These are phyloP conservation scores for Diddensiella caesifluorescens DNA, from an alignment of 805 yeast genomes.

Conservation along the genomic window DNA sequence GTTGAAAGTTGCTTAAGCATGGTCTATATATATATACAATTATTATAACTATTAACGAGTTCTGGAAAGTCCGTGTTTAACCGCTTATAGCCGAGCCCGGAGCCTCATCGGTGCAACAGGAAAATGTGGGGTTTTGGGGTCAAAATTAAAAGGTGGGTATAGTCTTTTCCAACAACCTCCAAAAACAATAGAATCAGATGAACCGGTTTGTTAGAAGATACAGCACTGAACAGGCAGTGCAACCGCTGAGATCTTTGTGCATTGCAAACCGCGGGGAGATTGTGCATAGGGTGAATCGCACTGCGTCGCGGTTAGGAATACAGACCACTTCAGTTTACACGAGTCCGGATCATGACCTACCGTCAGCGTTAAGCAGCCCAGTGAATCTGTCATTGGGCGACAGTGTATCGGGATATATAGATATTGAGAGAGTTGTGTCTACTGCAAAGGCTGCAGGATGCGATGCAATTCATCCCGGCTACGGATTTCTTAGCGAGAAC, in stretches of 20 bases:
- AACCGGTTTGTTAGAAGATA: neutral
- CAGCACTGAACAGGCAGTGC: neutral
- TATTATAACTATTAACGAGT: too few species aligned
- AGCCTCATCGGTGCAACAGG: too few species aligned
- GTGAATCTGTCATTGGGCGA: slow-evolving; percentile 25
- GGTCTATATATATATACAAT: too few species aligned
- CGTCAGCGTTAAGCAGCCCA: slow-evolving; percentile 23
- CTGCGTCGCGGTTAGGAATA: slow-evolving; percentile 30
- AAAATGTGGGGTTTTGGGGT: too few species aligned
- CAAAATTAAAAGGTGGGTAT: too few species aligned
- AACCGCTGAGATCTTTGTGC: slow-evolving; percentile 28
- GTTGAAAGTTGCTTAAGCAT: too few species aligned
- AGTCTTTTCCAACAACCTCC: too few species aligned
- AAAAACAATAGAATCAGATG: too few species aligned
- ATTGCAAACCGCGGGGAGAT: slow-evolving; percentile 56
- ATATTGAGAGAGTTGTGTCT: slow-evolving; percentile 43
- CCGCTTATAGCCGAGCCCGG: too few species aligned
- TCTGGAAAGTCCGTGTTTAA: too few species aligned
- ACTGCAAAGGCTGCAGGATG: slow-evolving; percentile 48
- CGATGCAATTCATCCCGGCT: slow-evolving; percentile 53
- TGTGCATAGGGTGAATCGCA: slow-evolving; percentile 30
- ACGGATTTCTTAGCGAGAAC: slow-evolving; percentile 49
- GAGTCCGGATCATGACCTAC: slow-evolving; percentile 27
- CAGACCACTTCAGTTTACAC: slow-evolving; percentile 31
- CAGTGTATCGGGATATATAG: slow-evolving; percentile 27